These are phyloP conservation scores for Sporopachydermia lactativora DNA, from an alignment of 805 yeast genomes.

Conservation along the genomic window DNA sequence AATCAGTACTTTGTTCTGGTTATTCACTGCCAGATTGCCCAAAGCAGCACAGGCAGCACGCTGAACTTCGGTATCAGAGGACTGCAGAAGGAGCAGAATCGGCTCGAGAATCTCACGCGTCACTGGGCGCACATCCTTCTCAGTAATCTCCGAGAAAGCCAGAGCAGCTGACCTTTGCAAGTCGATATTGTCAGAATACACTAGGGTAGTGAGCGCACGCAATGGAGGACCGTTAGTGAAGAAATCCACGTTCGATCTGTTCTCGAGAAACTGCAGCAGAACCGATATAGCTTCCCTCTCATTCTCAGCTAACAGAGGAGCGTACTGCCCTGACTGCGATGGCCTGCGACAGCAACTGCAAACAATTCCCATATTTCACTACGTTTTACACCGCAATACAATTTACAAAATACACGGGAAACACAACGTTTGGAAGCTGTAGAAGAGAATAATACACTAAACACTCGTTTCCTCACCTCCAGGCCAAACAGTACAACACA, in stretches of 20 bases:
- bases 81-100: conserved; percentile 72
- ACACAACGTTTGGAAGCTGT: too few species aligned
- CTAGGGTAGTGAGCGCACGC: conserved; percentile 81
- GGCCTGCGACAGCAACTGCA: conserved; percentile 19
- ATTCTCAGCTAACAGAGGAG: conserved; percentile 82
- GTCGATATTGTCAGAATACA: conserved; percentile 88
- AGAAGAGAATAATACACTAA: too few species aligned
- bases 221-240: conserved; percentile 75
- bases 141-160: conserved; percentile 97
- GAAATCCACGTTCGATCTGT: conserved; percentile 78
- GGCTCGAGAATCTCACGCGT: conserved; percentile 89
- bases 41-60: conserved; percentile 98
- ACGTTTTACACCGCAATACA: too few species aligned
- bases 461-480: too few species aligned
- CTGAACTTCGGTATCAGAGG: conserved; percentile 87
- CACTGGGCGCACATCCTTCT: conserved; percentile 86
- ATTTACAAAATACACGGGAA: too few species aligned
- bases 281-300: conserved; percentile 95
- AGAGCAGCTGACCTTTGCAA: conserved; percentile 93
- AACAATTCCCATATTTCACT: conserved; percentile 3
- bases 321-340: conserved; percentile 44
- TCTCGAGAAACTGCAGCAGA: conserved; percentile 76
- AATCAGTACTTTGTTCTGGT: conserved; percentile 81
- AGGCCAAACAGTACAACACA: too few species aligned
- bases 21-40: conserved; percentile 96